Evolutionary conservation across 768 basidiomycete species (phyloP).

Genomic region (Hericium alpestre): DNA sequence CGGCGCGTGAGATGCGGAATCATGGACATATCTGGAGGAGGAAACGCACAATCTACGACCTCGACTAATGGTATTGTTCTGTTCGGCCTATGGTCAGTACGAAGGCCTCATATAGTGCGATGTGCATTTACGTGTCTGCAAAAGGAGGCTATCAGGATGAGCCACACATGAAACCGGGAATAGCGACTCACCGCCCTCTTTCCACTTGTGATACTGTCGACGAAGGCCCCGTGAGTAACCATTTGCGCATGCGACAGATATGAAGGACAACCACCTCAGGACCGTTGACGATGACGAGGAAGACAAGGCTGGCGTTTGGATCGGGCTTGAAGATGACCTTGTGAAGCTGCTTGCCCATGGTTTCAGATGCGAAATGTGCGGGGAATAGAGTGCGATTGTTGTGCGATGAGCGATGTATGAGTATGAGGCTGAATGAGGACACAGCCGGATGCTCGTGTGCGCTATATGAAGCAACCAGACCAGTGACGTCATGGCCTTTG

Average conservation of each 20-base stretch:
- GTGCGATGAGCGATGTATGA: slow-evolving; percentile 5
- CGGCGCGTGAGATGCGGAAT: background rate
- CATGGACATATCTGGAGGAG: background rate
- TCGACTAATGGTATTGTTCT: slow-evolving; percentile 63
- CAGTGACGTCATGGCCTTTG: background rate
- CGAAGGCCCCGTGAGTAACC: slow-evolving; percentile 2
- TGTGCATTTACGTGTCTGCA: slow-evolving; percentile 54
- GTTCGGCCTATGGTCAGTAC: slow-evolving; percentile 5
- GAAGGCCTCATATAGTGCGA: background rate
- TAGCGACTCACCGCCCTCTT: slow-evolving; percentile 53
- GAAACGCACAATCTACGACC: slow-evolving; percentile 68
- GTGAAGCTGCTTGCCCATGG: slow-evolving; percentile 39
- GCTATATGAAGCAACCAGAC: background rate
- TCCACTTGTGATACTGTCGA: slow-evolving; percentile 66
- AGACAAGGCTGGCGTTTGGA: slow-evolving; percentile 62
- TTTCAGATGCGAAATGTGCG: slow-evolving; percentile 2
- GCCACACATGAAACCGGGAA: slow-evolving; percentile 12
- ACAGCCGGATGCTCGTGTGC: slow-evolving; percentile 8
- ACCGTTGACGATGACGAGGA: slow-evolving; percentile 54
- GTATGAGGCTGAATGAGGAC: slow-evolving; percentile 1
- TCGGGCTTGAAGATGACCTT: slow-evolving; percentile 78
- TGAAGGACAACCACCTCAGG: slow-evolving; percentile 37
- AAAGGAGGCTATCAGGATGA: slow-evolving; percentile 6
- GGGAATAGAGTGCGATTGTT: slow-evolving; percentile 7
- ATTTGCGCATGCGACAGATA: background rate